Conservation (phyloP, 768 basidiomycete species). For the Porphyrellus cyaneotinctus region DNA sequence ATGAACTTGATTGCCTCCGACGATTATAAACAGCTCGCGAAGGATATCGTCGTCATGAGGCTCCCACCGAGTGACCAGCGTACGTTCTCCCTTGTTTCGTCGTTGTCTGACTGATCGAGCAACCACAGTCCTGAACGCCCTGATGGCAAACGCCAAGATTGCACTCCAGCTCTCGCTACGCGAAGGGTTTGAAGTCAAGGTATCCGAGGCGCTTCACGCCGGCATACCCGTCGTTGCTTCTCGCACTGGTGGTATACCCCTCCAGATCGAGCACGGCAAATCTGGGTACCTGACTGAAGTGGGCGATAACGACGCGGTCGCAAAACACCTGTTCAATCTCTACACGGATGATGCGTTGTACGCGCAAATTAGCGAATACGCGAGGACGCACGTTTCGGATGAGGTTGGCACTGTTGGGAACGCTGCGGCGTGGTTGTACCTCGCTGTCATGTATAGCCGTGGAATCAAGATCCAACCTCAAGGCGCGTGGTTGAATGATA, state of each 20-base stretch:
- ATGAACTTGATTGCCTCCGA: slow-evolving; percentile 54
- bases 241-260: slow-evolving; percentile 88
- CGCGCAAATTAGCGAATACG: slow-evolving; percentile 58
- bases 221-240: slow-evolving; percentile 83
- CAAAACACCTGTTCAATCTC: slow-evolving; percentile 70
- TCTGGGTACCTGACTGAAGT: slow-evolving; percentile 81
- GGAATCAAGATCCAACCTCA: slow-evolving; percentile 75
- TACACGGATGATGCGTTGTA: slow-evolving; percentile 72
- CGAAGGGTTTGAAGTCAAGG: slow-evolving; percentile 97
- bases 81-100: slow-evolving; percentile 34
- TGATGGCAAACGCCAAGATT: slow-evolving; percentile 86
- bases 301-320: slow-evolving; percentile 73
- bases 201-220: slow-evolving; percentile 90
- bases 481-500: slow-evolving; percentile 82
- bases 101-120: slow-evolving; percentile 1
- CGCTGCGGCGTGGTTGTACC: slow-evolving; percentile 58
- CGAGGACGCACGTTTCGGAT: slow-evolving; percentile 73
- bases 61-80: slow-evolving; percentile 81
- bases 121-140: slow-evolving; percentile 69
- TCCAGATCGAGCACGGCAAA: slow-evolving; percentile 85
- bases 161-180: slow-evolving; percentile 89
- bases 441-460: slow-evolving; percentile 77
- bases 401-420: slow-evolving; percentile 85
- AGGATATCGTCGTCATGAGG: slow-evolving; percentile 74
- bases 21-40: slow-evolving; percentile 48